These are phyloP conservation scores for Backusella parvicylindrica DNA, from an alignment of 192 early-diverging fungal species.

Conservation along the genomic window DNA sequence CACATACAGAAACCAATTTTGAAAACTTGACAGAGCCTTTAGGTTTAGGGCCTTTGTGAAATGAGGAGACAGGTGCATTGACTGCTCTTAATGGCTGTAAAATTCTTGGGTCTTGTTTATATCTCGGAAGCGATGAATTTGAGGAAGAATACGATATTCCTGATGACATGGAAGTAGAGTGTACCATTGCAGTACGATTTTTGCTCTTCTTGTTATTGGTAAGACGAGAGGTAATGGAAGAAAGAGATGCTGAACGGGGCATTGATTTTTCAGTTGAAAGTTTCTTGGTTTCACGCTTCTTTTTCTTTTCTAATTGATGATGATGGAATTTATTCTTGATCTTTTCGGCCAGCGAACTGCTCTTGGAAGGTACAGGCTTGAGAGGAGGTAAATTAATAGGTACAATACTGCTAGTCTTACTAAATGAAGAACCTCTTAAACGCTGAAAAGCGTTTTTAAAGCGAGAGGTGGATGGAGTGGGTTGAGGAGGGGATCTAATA, in stretches of 20 bases:
- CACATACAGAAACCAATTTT: constrained; percentile 6
- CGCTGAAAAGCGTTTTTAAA: background rate
- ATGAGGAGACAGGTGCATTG: background rate
- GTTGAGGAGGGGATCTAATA: constrained; percentile 2
- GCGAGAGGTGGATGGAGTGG: background rate
- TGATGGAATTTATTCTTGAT: constrained; percentile 10
- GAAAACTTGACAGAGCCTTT: background rate
- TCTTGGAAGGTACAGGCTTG: background rate
- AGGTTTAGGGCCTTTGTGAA: background rate
- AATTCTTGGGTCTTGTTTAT: background rate
- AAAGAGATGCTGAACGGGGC: background rate
- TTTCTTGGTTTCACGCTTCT: background rate
- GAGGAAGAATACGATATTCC: background rate
- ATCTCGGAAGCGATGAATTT: background rate
- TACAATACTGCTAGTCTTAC: background rate
- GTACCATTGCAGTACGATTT: background rate
- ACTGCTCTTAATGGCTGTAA: background rate
- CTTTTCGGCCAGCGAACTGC: background rate
- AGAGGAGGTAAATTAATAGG: background rate
- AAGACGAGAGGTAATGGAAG: constrained; percentile 56
- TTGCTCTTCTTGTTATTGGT: background rate
- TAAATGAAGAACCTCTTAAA: background rate
- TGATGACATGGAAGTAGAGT: background rate
- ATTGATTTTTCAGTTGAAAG: background rate
- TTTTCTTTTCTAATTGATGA: background rate